Percentiles rank a stretch among this genome's conserved stretches.
Conservation (phyloP, 2,329 filamentous ascomycete genomes). For the Trichoderma semiorbis region DNA sequence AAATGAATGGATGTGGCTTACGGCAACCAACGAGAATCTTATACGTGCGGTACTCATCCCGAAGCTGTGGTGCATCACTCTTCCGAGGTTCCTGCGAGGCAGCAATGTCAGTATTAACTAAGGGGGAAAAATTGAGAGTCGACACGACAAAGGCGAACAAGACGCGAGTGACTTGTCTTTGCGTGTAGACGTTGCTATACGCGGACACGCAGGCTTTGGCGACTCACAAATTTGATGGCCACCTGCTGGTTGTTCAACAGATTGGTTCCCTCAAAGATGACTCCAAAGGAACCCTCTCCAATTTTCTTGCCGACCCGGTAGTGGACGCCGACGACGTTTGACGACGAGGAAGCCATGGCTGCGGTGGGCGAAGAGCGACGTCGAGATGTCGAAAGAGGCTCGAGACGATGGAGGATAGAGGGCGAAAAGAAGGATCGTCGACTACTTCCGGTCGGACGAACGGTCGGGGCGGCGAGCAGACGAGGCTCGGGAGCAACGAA, state of each 20-base stretch:
- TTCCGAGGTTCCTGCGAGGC: slow-evolving; percentile 81
- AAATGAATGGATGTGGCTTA: slow-evolving; percentile 49
- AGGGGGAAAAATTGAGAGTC: not conserved
- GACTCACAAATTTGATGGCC: slow-evolving; percentile 95
- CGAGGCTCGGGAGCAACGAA: slow-evolving; percentile 22
- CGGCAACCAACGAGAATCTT: slow-evolving; percentile 99
- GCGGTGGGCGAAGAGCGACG: slow-evolving; percentile 20
- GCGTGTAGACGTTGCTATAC: not conserved
- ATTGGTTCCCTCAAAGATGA: slow-evolving; percentile 98
- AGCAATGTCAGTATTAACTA: not conserved
- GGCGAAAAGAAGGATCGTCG: slow-evolving; percentile 10
- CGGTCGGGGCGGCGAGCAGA: slow-evolving; percentile 17
- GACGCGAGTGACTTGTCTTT: not conserved
- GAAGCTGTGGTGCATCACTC: slow-evolving; percentile 94
- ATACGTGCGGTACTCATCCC: slow-evolving; percentile 98
- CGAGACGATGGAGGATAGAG: slow-evolving; percentile 14
- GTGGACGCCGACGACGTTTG: slow-evolving; percentile 97
- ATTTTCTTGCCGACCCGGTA: slow-evolving; percentile 99
- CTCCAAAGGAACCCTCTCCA: slow-evolving; percentile 95
- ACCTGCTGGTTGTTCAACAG: slow-evolving; percentile 98
- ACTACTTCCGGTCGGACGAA: slow-evolving; percentile 17
- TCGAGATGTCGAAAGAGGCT: slow-evolving; percentile 3
- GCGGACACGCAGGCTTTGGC: not conserved
- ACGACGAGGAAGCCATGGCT: slow-evolving; percentile 80
- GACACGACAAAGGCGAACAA: not conserved